These are phyloP conservation scores for Chrysanthemum lavandulifolium DNA, from an alignment of 129 eudicot species.

Conservation along the genomic window DNA sequence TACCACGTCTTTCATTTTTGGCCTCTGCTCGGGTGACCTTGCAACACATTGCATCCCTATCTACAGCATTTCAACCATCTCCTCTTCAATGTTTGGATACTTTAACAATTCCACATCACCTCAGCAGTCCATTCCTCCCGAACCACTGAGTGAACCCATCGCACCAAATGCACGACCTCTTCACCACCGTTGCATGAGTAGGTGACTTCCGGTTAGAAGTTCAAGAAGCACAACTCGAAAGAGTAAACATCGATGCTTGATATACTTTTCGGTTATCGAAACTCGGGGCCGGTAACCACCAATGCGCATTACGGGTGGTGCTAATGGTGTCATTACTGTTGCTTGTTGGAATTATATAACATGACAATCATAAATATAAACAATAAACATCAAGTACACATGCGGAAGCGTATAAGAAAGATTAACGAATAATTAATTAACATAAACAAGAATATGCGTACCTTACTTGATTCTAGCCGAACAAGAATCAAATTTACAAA, in stretches of 20 bases:
- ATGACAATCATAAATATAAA: too few relatives aligned
- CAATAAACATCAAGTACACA: too few relatives aligned
- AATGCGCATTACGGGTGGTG: conserved; percentile 43
- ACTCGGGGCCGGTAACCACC: conserved; percentile 86
- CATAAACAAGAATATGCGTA: too few relatives aligned
- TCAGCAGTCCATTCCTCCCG: conserved; percentile 98
- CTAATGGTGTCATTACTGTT: conserved; percentile 47
- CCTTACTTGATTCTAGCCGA: too few relatives aligned
- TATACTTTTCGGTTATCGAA: conserved; percentile 64
- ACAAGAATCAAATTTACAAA: too few relatives aligned
- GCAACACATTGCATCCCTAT: conserved; percentile 75
- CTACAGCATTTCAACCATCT: conserved; percentile 84
- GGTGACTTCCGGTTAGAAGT: conserved; percentile 82
- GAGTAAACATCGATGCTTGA: conserved; percentile 84
- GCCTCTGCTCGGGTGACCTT: conserved; percentile 74
- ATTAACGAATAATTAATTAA: too few relatives aligned
- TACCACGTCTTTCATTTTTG: conserved; percentile 70
- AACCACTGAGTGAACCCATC: conserved; percentile 94
- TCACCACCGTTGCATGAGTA: conserved; percentile 51
- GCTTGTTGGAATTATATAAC: too few relatives aligned
- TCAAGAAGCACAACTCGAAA: conserved; percentile 75
- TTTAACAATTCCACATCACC: conserved; percentile 72
- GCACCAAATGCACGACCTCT: conserved; percentile 74
- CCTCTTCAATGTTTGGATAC: conserved; percentile 86
- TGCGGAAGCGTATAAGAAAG: too few relatives aligned